phyloP scores from a whole-genome alignment of 257 asterid genomes.

The Gentiana straminea region DNA sequence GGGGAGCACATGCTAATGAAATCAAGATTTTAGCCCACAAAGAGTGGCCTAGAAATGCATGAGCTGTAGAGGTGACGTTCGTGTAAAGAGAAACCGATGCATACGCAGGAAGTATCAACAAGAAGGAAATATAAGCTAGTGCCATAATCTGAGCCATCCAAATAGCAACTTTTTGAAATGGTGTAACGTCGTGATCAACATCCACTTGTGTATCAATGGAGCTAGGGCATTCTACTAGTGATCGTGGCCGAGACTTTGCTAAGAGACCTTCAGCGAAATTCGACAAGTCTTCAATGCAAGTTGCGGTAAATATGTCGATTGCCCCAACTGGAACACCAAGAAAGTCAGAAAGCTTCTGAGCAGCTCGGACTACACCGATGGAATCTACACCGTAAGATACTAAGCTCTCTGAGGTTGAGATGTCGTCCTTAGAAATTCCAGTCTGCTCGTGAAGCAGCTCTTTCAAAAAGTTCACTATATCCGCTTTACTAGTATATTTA shows the following conservation, averaged over 20 bases:
- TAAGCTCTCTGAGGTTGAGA: conserved; percentile 47
- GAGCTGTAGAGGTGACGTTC: conserved; percentile 14
- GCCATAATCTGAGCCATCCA: conserved; percentile 36
- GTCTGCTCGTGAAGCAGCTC: conserved; percentile 53
- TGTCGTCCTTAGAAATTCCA: conserved; percentile 36
- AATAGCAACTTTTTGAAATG: conserved; percentile 22
- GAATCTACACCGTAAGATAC: conserved; percentile 68
- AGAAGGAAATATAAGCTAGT: conserved; percentile 34
- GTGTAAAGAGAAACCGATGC: conserved; percentile 25
- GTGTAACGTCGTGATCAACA: conserved; percentile 29
- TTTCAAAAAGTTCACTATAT: conserved; percentile 43
- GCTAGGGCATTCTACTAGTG: conserved; percentile 10
- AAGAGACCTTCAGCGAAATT: conserved; percentile 44
- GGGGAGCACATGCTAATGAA: conserved; percentile 41
- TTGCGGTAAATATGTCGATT: conserved; percentile 70
- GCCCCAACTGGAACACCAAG: conserved; percentile 75
- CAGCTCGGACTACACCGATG: conserved; percentile 82
- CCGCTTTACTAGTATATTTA: conserved; percentile 22
- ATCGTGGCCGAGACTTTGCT: conserved; percentile 34
- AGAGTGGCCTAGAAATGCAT: conserved; percentile 11
- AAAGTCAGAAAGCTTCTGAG: conserved; percentile 74
- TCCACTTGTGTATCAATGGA: conserved; percentile 5
- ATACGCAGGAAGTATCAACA: conserved; percentile 50
- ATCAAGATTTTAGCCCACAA: conserved; percentile 30
- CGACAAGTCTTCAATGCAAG: conserved; percentile 73